A percentile compares a stretch with the other conserved stretches of the same genome.
Conservation (phyloP, 768 basidiomycete species). For the Boletus subparvulus region DNA sequence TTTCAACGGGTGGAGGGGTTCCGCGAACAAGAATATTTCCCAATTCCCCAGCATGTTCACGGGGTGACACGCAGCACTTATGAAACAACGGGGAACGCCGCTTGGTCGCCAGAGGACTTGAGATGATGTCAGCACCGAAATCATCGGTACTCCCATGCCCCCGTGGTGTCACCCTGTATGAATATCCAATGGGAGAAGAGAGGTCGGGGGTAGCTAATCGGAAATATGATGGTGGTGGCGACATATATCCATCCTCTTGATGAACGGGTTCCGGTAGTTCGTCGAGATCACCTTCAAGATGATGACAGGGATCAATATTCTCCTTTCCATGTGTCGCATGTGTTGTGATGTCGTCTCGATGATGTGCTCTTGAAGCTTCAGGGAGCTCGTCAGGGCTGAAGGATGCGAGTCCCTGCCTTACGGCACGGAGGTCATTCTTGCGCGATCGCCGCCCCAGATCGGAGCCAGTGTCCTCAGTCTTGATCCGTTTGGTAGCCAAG, state of each 20-base stretch:
- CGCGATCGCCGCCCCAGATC: conserved; percentile 32
- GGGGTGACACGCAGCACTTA: not conserved
- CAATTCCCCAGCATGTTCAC: not conserved
- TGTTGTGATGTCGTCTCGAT: conserved; percentile 47
- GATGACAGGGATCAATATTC: conserved; percentile 38
- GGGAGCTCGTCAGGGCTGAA: conserved; percentile 7
- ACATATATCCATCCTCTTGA: conserved; percentile 83
- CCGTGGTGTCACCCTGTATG: conserved; percentile 18
- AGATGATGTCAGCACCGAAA: conserved; percentile 50
- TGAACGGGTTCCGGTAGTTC: conserved; percentile 45
- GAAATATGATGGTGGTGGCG: conserved; percentile 57
- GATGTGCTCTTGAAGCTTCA: conserved; percentile 33
- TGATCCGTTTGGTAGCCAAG: conserved; percentile 50
- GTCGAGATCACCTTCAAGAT: conserved; percentile 43
- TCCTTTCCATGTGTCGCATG: conserved; percentile 38
- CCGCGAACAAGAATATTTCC: conserved; percentile 28
- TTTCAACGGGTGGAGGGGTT: conserved; percentile 27
- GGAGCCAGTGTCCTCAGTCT: conserved; percentile 17
- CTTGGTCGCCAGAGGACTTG: conserved; percentile 31
- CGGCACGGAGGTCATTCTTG: conserved; percentile 13
- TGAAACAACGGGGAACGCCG: conserved; percentile 14
- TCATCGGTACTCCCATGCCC: conserved; percentile 31
- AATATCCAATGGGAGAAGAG: conserved; percentile 58
- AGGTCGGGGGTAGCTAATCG: conserved; percentile 56
- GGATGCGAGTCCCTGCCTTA: conserved; percentile 8